Conservation (phyloP, 2,329 filamentous ascomycete species). For the Clonostachys sp. region DNA sequence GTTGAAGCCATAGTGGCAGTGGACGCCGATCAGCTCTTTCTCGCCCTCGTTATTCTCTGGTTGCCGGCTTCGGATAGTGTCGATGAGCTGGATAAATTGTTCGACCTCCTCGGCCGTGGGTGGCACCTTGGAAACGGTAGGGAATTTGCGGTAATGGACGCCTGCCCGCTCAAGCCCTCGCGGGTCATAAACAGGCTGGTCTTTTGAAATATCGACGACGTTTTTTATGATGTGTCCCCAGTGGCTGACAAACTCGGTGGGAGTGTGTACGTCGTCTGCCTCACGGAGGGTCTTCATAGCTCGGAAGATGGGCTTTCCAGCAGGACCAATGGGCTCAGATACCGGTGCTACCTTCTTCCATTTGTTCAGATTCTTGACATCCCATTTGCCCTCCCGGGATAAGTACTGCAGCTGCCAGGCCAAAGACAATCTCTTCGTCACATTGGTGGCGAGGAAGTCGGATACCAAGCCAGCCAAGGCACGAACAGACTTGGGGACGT, state of each 20-base stretch:
- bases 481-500: conserved; percentile 70
- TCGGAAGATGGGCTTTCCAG: conserved; percentile 59
- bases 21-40: conserved; percentile 63
- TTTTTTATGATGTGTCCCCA: conserved; percentile 68
- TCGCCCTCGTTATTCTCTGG: conserved; percentile 28
- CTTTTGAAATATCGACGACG: conserved; percentile 87
- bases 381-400: conserved; percentile 90
- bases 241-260: conserved; percentile 61
- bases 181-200: conserved; percentile 85
- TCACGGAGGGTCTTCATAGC: conserved; percentile 93
- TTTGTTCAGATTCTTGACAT: conserved; percentile 92
- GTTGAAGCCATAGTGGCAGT: conserved; percentile 97
- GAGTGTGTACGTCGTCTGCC: conserved; percentile 79
- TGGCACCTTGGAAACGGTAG: conserved; percentile 87
- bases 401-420: conserved; percentile 91
- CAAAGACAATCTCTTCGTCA: conserved; percentile 74
- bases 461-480: conserved; percentile 77
- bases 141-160: conserved; percentile 78
- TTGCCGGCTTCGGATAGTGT: conserved; percentile 54
- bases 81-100: conserved; percentile 51
- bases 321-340: conserved; percentile 65
- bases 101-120: conserved; percentile 54
- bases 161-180: conserved; percentile 60
- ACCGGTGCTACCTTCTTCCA: conserved; percentile 80
- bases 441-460: conserved; percentile 69